Evolutionary conservation across 164 flowering plant genomes (phyloP), one percentile per base, ranked within the genome.

Genomic region (Macadamia integrifolia): DNA sequence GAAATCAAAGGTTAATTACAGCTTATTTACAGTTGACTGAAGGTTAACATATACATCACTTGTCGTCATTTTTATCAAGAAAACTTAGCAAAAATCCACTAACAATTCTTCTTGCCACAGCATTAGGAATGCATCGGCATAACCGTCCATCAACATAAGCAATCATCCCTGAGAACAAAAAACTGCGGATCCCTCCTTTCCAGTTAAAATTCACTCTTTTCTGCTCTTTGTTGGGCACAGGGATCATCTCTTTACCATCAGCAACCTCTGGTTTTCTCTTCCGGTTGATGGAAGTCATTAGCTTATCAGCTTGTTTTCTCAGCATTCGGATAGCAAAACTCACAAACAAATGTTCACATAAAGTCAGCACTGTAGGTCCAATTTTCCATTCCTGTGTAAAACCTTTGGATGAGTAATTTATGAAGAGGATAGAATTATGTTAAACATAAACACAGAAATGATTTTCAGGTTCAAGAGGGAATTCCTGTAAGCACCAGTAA

Each of bases 81-180:
- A 87, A 88, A 78, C 91, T 91, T 81, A 94, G 74, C 78, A 91
- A 55, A 69, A 90, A 91, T 35, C 98, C 97, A 73, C 98, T 90
- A 9, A 94, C 98, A 60, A 94, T 88, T 58, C 97, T 77, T 58
- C 98, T 86, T 0, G 87, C 93, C 10, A 88, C 40, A 2, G 95
- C 85, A 69, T 88, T 77, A 50, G 93, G 95, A 71, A 94, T 91
- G 74, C 74, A 59, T 6, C 95, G 92, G 73, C 98, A 94, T 50
- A 94, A 70, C 60, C 97, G 79, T n/a, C 98, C 98, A 77, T 94
- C 98, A 40, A 92, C 35, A 74, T 94, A 91, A 49, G 98, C 97
- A 56, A 94, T 62, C 56, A 88, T 57, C 59, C 92, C 97, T 8
- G 95, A 88, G 59, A 90, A 55, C 15, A 88, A 74, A 75, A 94